Percentiles rank a stretch among this genome's conserved stretches.
These are phyloP conservation scores for Thermochaetoides dissita DNA, from an alignment of 2,329 filamentous ascomycete genomes.

Conservation along the genomic window DNA sequence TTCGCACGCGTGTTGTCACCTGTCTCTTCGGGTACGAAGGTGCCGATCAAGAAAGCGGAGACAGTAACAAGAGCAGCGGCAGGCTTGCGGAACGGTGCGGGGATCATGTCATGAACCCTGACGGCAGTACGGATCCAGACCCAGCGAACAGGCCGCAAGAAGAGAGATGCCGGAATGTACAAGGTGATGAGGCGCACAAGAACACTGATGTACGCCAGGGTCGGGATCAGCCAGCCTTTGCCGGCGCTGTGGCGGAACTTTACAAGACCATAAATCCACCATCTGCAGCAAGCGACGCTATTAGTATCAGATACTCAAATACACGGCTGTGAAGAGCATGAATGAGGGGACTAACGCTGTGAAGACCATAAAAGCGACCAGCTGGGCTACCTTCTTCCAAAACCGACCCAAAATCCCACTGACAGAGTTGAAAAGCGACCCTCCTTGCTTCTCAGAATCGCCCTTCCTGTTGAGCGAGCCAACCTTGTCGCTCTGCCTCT, in stretches of 20 bases:
- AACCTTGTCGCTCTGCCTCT: slow-evolving; percentile 14
- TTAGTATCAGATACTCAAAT: neutral
- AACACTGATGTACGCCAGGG: slow-evolving; percentile 13
- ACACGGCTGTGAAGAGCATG: neutral
- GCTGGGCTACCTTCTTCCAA: slow-evolving; percentile 5
- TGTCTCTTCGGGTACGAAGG: slow-evolving; percentile 58
- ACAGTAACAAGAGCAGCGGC: slow-evolving; percentile 51
- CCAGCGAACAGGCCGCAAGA: slow-evolving; percentile 9
- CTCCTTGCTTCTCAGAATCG: neutral
- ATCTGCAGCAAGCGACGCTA: slow-evolving; percentile 15
- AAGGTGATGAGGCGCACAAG: slow-evolving; percentile 8
- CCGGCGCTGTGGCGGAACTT: slow-evolving; percentile 9
- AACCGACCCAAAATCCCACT: slow-evolving; percentile 1
- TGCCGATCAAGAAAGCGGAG: slow-evolving; percentile 60
- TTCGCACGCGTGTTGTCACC: slow-evolving; percentile 66
- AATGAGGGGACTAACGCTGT: slow-evolving; percentile 11
- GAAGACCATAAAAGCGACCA: slow-evolving; percentile 9
- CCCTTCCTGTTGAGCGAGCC: slow-evolving; percentile 10
- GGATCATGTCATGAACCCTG: slow-evolving; percentile 31
- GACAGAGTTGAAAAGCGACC: neutral
- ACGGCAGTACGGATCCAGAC: slow-evolving; percentile 12
- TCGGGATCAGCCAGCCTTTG: slow-evolving; percentile 15
- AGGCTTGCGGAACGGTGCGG: slow-evolving; percentile 49
- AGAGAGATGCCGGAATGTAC: slow-evolving; percentile 8
- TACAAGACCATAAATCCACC: slow-evolving; percentile 26